phyloP scores from a whole-genome alignment of 495 filamentous ascomycete genomes.

The Acidiella bohemica region DNA sequence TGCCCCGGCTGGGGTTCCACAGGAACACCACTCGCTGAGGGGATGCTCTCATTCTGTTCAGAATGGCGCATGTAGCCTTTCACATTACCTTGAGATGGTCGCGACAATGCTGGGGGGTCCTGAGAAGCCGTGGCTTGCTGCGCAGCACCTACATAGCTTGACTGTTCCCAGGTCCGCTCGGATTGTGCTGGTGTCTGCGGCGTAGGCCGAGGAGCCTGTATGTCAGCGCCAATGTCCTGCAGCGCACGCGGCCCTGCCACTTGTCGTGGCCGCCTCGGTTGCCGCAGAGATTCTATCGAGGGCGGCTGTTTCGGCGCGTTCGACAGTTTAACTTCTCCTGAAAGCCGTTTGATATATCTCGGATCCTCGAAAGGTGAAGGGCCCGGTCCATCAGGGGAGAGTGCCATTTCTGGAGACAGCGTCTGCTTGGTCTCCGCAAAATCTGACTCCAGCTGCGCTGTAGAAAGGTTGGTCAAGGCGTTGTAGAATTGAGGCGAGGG shows the following conservation, averaged over 20 bases:
- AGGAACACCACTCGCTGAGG: background rate
- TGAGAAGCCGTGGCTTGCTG: no score
- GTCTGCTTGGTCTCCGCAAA: background rate
- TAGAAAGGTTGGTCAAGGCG: conserved; percentile 2
- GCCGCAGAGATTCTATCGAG: no score
- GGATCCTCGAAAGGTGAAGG: conserved; percentile 17
- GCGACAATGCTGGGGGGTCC: no score
- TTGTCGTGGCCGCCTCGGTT: no score
- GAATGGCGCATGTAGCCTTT: conserved; percentile 12
- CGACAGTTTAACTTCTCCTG: conserved; percentile 1
- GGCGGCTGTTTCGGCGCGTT: background rate
- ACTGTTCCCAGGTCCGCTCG: background rate
- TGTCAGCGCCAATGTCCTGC: no score
- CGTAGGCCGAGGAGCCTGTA: no score
- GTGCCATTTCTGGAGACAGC: conserved; percentile 6
- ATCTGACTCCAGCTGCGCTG: background rate
- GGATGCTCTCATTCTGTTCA: background rate
- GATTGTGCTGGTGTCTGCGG: no score
- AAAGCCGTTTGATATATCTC: conserved; percentile 15
- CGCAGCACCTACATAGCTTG: conserved; percentile 6
- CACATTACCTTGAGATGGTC: background rate
- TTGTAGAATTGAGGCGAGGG: conserved; percentile 9
- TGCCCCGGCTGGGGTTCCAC: no score
- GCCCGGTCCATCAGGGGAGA: conserved; percentile 7
- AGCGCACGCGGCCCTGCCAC: no score